These are phyloP conservation scores for Eucalyptus pumila DNA, from an alignment of 345 rosid species.

Conservation along the genomic window DNA sequence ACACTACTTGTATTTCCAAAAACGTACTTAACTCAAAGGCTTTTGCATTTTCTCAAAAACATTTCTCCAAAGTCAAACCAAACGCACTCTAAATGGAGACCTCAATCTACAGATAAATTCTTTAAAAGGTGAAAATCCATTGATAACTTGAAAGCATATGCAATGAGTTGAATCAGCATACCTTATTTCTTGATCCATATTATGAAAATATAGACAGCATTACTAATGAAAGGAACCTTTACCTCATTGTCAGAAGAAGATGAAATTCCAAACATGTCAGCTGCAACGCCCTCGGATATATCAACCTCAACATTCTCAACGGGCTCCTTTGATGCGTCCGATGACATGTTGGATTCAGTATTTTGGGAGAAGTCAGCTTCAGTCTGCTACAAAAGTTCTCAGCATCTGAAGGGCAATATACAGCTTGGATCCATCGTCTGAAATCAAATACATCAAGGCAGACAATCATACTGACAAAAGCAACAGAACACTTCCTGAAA, in stretches of 20 bases:
- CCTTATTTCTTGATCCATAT: neutral
- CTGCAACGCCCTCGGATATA: constrained; percentile 62
- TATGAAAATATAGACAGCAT: neutral
- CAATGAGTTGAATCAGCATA: neutral
- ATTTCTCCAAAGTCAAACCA: no score
- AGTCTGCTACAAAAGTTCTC: neutral
- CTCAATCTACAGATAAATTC: constrained; percentile 3
- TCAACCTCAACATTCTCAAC: constrained; percentile 35
- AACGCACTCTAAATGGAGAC: neutral
- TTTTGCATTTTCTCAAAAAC: no score
- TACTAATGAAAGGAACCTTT: neutral
- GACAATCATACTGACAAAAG: neutral
- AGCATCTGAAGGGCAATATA: constrained; percentile 24
- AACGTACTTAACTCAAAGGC: no score
- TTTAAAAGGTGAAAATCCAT: neutral
- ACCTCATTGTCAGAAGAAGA: constrained; percentile 48
- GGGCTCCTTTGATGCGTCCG: neutral
- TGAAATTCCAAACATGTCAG: constrained; percentile 61
- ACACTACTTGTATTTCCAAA: no score
- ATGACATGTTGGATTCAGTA: constrained; percentile 1
- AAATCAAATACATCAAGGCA: neutral
- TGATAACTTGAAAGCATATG: neutral
- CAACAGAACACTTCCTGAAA: neutral
- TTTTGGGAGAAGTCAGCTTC: constrained; percentile 4
- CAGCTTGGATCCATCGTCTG: constrained; percentile 87